Evolutionary conservation across 1,139 yeast species (phyloP).

Genomic region (Yamadazyma friedrichii): DNA sequence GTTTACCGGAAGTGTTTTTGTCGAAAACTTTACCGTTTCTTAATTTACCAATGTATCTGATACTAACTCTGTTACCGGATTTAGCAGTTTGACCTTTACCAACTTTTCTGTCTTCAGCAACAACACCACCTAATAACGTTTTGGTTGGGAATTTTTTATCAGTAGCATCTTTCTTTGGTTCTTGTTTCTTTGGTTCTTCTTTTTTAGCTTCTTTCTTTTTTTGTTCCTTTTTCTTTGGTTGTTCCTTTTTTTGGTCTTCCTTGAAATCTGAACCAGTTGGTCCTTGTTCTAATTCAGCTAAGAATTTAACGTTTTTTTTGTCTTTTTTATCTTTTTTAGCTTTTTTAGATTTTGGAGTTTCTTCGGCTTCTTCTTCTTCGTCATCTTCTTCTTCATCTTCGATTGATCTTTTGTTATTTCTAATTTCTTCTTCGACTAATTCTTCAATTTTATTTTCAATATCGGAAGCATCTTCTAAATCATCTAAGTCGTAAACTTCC

Average conservation of each 20-base stretch:
- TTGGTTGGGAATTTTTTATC: slow-evolving; percentile 59
- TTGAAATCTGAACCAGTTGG: slow-evolving; percentile 61
- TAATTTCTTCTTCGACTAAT: slow-evolving; percentile 54
- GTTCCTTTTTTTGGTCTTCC: slow-evolving; percentile 24
- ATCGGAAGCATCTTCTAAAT: slow-evolving; percentile 58
- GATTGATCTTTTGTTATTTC: slow-evolving; percentile 31
- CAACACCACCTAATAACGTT: slow-evolving; percentile 89
- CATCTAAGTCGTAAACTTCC: slow-evolving; percentile 68
- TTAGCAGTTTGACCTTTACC: slow-evolving; percentile 91
- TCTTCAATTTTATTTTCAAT: slow-evolving; percentile 57
- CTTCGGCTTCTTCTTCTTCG: slow-evolving; percentile 14
- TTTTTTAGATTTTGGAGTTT: slow-evolving; percentile 24
- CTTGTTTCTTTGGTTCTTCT: slow-evolving; percentile 19
- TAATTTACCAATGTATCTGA: slow-evolving; percentile 96
- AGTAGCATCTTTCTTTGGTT: slow-evolving; percentile 19
- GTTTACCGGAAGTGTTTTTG: slow-evolving; percentile 96
- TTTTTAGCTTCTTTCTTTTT: slow-evolving; percentile 26
- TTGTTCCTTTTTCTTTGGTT: slow-evolving; percentile 20
- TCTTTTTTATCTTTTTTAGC: slow-evolving; percentile 49
- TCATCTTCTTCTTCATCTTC: slow-evolving; percentile 9
- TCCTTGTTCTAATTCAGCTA: slow-evolving; percentile 90
- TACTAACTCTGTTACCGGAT: slow-evolving; percentile 87
- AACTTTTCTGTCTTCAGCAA: slow-evolving; percentile 84
- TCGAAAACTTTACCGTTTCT: slow-evolving; percentile 95
- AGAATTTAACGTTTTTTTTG: slow-evolving; percentile 79